Evolutionary conservation across 2,329 filamentous ascomycete genomes (phyloP), one percentile per base, ranked within the genome.

Genomic region (Claviceps sp.): DNA sequence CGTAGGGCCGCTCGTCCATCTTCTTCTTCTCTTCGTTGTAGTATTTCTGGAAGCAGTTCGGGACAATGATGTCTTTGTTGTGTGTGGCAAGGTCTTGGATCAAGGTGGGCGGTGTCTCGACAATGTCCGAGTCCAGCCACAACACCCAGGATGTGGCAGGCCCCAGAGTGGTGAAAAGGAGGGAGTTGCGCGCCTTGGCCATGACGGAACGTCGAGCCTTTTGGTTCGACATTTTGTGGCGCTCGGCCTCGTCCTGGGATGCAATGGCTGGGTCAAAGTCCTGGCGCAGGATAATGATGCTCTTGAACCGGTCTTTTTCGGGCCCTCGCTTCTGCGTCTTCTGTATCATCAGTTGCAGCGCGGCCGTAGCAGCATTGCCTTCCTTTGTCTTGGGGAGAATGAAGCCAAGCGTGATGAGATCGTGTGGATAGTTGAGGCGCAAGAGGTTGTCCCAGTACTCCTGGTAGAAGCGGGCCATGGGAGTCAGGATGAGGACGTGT

Each of bases 391-490:
- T 95, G 50, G 93, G 93, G 30, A 95, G 83, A 64, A 98, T 97
- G 72, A 97, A 98, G 41, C 89, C 93, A 30, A 98, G 76, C 1
- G 89, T 94, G 64, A 98, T 94, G 57, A 97, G 80, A 54, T 95
- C 87, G 70, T 96, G 93, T 3, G 93, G 93, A 66, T 97, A 98
- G 62, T 71, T 78, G 52, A 98, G 77, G 64, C 81, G 81, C 59
- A 90, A 67, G 30, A 98, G 75, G 62, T 97, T 98, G 67, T 94
- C 85, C 91, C 93, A 98, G 73, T 97, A 98, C 59, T 79, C 83
- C 61, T 87, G 84, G 69, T 96, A 97, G 75, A 97, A 98, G 56
- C 87, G 82, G 37, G 89, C 86, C 70, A 98, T 83, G 10, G 93
- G 93, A 1, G 93, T 96, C 55, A 98, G 78, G 64, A 98, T 87